Evolutionary conservation across 1,139 yeast genomes (phyloP), one percentile per base, ranked within the genome.

Genomic region (Blastobotrys capitulatus): DNA sequence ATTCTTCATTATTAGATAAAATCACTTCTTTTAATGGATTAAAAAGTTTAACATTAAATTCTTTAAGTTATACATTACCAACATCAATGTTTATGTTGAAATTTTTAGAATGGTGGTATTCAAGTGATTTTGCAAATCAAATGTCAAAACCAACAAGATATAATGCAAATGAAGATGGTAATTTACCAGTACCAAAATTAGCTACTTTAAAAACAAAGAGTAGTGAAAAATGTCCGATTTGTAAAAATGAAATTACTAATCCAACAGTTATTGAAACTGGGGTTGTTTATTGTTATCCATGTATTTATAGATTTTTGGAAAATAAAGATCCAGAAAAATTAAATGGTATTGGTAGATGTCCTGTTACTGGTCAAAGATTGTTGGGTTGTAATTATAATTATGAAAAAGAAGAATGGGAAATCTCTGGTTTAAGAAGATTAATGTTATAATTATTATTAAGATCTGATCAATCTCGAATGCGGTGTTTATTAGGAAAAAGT

Each of bases 231-330:
- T 90, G 97, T 65, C 89, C 94, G 0, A 64, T 90, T n/a, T 92
- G 97, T 60, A 70, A 76, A 29, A 69, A 78, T 10, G 73, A 68
- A 16, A 76, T 89, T 6, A 77, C 77, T 32, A 88, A 86, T 58
- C 96, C 96, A 2, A 89, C 96, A 0, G 79, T 86, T 6, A 79
- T 90, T 40, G 97, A 90, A 62, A 88, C 97, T 0, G 98, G 98
- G 0, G 81, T 82, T 55, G 95, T 89, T 0, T 86, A 86, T 58
- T 90, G 96, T 66, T 90, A 90, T 64, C 79, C 88, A 12, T 92
- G 98, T 66, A 88, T 90, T 19, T 80, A 80, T 61, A 77, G 79
- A 49, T 79, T 80, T 60, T 73, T 90, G 46, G 74, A 76, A 29
- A 71, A 69, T 16, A 67, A 67, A 7, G 71, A 68, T 48, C 62